Evolutionary conservation across 441 rosid genomes (phyloP), one percentile per base, ranked within the genome.

Genomic region (Aleurites moluccanus): DNA sequence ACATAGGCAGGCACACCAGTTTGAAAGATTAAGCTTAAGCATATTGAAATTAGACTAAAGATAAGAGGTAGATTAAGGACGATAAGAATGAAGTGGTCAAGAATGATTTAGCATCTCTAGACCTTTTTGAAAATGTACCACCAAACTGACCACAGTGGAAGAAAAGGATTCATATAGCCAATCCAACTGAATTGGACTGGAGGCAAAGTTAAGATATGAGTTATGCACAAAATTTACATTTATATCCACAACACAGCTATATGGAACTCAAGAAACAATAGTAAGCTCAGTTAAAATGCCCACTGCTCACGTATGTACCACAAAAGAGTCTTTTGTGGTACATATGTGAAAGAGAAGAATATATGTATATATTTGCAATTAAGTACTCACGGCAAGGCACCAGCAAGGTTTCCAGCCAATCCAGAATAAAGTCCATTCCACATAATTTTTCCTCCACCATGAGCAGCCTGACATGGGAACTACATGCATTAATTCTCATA

Each of bases 401-500:
- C 85, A 66, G 73, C 84, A 74, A 83, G 86, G 68, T 83, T 85
- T 77, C 88, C 86, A 67, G 77, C 84, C 76, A 85, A 77, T 73
- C 88, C 88, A 71, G 88, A 75, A 64, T 85, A 85, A 10, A 85
- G 82, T 60, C 85, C 86, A 79, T 75, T 80, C 72, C 76, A 72
- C 49, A 68, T 45, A 45, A 85, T 80, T 69, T 80, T 76, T 21
- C 85, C 82, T 59, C 86, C 84, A 18, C 76, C 85, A 21, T 38
- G 79, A 25, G 75, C 68, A 45, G 75, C 68, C 68, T 61, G 30
- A 30, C 18, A 71, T 6, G 3, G 60, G 30, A 45, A 47, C 64
- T n/a, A 72, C 18, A 42, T 47, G 25, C 15, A 52, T 50, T 47
- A 47, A 55, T 11, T 5, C 13, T 47, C 6, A 27, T 35, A 61